phyloP scores from a whole-genome alignment of 2,329 filamentous ascomycete genomes.

The Sporothrix schenckii region DNA sequence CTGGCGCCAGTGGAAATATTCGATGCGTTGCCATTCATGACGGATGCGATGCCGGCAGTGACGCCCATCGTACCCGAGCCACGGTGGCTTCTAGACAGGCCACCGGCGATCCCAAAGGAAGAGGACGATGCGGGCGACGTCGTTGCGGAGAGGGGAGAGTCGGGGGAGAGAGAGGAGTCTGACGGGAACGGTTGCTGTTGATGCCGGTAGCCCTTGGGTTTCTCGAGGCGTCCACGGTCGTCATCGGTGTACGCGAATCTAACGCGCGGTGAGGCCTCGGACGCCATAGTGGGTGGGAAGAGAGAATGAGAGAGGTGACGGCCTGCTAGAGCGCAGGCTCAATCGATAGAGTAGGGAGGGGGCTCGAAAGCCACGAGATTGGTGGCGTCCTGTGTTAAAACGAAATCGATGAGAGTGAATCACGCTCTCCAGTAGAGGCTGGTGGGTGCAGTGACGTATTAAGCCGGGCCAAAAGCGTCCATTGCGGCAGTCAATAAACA shows the following conservation, averaged over 20 bases:
- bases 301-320: not conserved
- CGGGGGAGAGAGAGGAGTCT: slow-evolving; percentile 51
- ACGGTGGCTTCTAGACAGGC: slow-evolving; percentile 49
- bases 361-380: not conserved
- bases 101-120: slow-evolving; percentile 49
- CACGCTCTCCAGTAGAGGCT: slow-evolving; percentile 17
- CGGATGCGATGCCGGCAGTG: slow-evolving; percentile 30
- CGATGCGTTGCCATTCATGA: slow-evolving; percentile 20
- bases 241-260: slow-evolving; percentile 58
- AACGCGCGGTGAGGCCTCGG: slow-evolving; percentile 59
- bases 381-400: not conserved
- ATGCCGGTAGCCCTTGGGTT: slow-evolving; percentile 47
- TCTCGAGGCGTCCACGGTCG: slow-evolving; percentile 49
- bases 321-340: not conserved
- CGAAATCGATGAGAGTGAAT: slow-evolving; percentile 7
- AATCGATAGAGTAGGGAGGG: not conserved
- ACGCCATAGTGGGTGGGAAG: slow-evolving; percentile 40
- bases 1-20: slow-evolving; percentile 24
- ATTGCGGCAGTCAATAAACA: slow-evolving; percentile 21
- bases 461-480: slow-evolving; percentile 30
- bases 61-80: slow-evolving; percentile 18
- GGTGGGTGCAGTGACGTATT: slow-evolving; percentile 13
- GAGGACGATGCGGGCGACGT: slow-evolving; percentile 51
- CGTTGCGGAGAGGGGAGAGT: slow-evolving; percentile 47
- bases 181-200: slow-evolving; percentile 42